phyloP scores from a whole-genome alignment of 2,329 filamentous ascomycete species.

The Pseudogymnoascus sp. region DNA sequence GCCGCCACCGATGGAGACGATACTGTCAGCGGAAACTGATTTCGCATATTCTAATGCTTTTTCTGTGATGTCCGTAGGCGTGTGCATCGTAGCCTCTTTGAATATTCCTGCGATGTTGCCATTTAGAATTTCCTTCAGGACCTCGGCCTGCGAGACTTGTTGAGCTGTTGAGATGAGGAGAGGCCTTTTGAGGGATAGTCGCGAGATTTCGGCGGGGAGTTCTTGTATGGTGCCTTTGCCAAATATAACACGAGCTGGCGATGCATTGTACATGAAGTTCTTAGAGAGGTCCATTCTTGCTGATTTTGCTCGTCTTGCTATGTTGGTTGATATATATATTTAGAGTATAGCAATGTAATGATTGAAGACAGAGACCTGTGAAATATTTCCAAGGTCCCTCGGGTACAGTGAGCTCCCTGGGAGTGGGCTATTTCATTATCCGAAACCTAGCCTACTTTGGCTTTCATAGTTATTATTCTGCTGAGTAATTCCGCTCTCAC shows the following conservation, averaged over 20 bases:
- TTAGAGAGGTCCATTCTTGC: no score
- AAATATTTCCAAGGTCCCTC: no score
- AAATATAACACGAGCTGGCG: slow-evolving; percentile 48
- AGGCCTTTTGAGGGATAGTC: slow-evolving; percentile 36
- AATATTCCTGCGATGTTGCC: slow-evolving; percentile 44
- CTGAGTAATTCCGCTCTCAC: no score
- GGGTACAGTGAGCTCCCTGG: no score
- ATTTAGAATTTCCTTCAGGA: slow-evolving; percentile 34
- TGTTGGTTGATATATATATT: no score
- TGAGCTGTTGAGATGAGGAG: slow-evolving; percentile 49
- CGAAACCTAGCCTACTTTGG: no score
- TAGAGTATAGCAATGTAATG: no score
- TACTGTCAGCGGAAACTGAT: slow-evolving; percentile 41
- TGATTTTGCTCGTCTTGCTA: no score
- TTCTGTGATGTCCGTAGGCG: slow-evolving; percentile 49
- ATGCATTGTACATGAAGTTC: slow-evolving; percentile 46
- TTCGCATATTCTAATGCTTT: slow-evolving; percentile 44
- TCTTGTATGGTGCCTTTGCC: slow-evolving; percentile 46
- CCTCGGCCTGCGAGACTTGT: slow-evolving; percentile 39
- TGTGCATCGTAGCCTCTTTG: slow-evolving; percentile 55
- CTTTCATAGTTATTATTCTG: no score
- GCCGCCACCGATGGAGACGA: slow-evolving; percentile 56
- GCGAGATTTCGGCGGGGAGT: slow-evolving; percentile 35
- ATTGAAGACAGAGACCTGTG: no score
- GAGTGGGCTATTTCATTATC: no score